These are phyloP conservation scores for Lentinula novae-zelandiae DNA, from an alignment of 1,284 basidiomycete species.

Conservation along the genomic window DNA sequence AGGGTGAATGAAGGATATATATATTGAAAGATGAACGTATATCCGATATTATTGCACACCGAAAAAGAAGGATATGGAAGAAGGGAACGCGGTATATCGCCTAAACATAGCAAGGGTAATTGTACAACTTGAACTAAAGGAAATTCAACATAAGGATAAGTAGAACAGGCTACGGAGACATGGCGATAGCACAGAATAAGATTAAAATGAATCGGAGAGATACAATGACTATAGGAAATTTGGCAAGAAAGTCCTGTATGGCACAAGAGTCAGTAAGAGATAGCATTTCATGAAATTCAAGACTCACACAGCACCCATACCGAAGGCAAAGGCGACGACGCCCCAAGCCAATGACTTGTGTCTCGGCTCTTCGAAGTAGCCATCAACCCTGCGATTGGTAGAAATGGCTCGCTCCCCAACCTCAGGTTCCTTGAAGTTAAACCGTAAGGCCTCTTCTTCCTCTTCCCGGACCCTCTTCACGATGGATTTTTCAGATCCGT, in stretches of 20 bases:
- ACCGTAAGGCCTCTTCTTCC: constrained; percentile 36
- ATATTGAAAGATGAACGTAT: not conserved
- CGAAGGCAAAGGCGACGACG: constrained; percentile 68
- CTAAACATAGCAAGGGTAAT: constrained; percentile 4
- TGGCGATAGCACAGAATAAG: constrained; percentile 14
- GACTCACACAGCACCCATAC: constrained; percentile 67
- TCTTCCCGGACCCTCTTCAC: constrained; percentile 52
- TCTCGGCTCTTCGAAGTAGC: constrained; percentile 52
- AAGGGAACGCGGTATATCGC: not conserved
- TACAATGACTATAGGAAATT: constrained; percentile 35
- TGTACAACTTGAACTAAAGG: constrained; percentile 2
- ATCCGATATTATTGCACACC: constrained; percentile 10
- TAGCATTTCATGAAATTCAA: not conserved
- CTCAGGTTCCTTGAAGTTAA: constrained; percentile 65
- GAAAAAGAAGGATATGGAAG: not conserved
- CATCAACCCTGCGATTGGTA: constrained; percentile 56
- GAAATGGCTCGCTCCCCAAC: constrained; percentile 54
- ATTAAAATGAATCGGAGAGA: constrained; percentile 17
- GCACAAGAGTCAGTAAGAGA: constrained; percentile 17
- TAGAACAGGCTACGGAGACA: constrained; percentile 7
- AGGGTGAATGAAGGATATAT: not conserved
- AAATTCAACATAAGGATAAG: constrained; percentile 10
- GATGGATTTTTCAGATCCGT: constrained; percentile 25
- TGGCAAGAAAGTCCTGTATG: constrained; percentile 41
- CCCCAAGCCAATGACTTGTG: constrained; percentile 75